phyloP scores from a whole-genome alignment of 495 filamentous ascomycete species.

The Bacidia gigantensis region DNA sequence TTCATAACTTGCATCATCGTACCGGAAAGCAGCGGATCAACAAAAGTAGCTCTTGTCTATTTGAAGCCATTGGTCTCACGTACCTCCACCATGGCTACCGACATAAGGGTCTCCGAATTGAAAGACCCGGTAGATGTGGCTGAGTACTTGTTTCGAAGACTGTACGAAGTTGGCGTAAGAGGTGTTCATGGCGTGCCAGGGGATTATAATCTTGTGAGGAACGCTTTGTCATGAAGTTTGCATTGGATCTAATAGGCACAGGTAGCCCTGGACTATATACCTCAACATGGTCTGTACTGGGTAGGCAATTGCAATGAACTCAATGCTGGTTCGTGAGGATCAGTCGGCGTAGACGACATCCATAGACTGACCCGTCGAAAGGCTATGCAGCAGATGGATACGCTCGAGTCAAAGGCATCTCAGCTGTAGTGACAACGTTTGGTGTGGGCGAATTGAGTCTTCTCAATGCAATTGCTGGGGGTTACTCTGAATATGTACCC shows the following conservation, averaged over 20 bases:
- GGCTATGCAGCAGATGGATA: constrained; percentile 64
- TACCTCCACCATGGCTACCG: constrained; percentile 27
- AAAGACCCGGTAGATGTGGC: constrained; percentile 41
- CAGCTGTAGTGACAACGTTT: constrained; percentile 52
- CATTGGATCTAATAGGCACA: constrained; percentile 17
- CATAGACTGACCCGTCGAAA: constrained; percentile 22
- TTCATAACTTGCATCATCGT: no score
- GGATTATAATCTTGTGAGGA: constrained; percentile 28
- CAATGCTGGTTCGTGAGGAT: constrained; percentile 39
- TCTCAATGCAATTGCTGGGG: constrained; percentile 54
- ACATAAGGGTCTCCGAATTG: constrained; percentile 41
- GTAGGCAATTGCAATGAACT: constrained; percentile 59
- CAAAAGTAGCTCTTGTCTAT: not conserved
- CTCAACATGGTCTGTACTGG: constrained; percentile 46
- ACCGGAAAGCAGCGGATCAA: no score
- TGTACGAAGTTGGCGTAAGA: constrained; percentile 44
- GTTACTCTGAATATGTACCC: constrained; percentile 47
- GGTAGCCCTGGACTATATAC: constrained; percentile 47
- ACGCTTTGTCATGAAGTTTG: not conserved
- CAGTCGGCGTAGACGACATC: not conserved
- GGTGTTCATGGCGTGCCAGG: constrained; percentile 55
- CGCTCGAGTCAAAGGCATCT: constrained; percentile 53
- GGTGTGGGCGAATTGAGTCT: constrained; percentile 58
- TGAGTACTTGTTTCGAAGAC: constrained; percentile 50
- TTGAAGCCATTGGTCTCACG: not conserved